These are phyloP conservation scores for Chytridiales sp. DNA, from an alignment of 371 early-diverging fungal species.

Conservation along the genomic window DNA sequence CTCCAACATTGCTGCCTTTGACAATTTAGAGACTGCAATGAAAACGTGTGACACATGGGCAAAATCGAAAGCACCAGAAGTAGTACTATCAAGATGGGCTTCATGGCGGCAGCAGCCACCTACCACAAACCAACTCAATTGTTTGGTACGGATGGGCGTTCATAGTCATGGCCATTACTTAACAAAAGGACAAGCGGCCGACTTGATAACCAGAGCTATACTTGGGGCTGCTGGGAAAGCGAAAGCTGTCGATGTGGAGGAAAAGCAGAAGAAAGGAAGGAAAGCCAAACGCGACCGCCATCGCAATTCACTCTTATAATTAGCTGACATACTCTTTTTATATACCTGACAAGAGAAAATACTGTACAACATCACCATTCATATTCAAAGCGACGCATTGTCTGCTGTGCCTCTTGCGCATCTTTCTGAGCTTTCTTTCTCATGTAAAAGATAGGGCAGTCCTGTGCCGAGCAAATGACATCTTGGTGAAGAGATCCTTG, in stretches of 20 bases:
- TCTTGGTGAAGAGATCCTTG: constrained; percentile 97
- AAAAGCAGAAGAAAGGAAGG: constrained; percentile 9
- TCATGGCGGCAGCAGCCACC: constrained; percentile 57
- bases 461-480: constrained; percentile 96
- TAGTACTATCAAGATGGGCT: constrained; percentile 44
- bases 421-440: constrained; percentile 98
- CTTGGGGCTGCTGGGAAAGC: constrained; percentile 20
- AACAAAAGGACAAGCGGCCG: constrained; percentile 17
- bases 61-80: constrained; percentile 20
- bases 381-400: constrained; percentile 47
- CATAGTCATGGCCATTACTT: not conserved
- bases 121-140: constrained; percentile 49
- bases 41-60: constrained; percentile 67
- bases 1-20: constrained; percentile 14
- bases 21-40: constrained; percentile 51
- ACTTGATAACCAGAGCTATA: constrained; percentile 21
- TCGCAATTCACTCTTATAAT: no score
- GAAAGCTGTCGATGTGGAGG: not conserved
- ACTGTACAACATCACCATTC: no score
- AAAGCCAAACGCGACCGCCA: no score
- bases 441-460: constrained; percentile 99
- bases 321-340: no score
- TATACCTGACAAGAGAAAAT: no score
- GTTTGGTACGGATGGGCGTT: constrained; percentile 30
- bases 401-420: constrained; percentile 68